Evolutionary conservation across 371 early-diverging fungal species (phyloP).

Genomic region (Syncephalastrum monosporum): DNA sequence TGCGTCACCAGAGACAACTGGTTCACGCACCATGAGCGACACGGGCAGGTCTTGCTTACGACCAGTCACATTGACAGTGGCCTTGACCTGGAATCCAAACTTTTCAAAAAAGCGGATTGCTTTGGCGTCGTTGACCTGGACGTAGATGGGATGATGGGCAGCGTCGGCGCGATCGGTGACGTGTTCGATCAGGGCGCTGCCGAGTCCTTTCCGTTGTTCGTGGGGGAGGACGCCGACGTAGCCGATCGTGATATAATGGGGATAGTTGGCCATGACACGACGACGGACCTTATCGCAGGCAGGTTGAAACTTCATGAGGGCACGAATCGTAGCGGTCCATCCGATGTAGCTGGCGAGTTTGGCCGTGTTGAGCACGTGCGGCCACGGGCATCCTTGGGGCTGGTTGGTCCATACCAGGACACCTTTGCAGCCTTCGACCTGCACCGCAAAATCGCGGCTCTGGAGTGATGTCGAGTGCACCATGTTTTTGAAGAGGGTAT

Average conservation of each 20-base stretch:
- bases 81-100: slow-evolving; percentile 32
- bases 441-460: slow-evolving; percentile 45
- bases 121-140: slow-evolving; percentile 81
- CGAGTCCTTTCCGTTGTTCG: slow-evolving; percentile 44
- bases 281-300: slow-evolving; percentile 34
- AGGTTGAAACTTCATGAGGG: slow-evolving; percentile 29
- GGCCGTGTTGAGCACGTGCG: slow-evolving; percentile 23
- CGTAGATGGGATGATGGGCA: slow-evolving; percentile 85
- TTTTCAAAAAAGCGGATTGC: slow-evolving; percentile 66
- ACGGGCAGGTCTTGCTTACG: slow-evolving; percentile 15
- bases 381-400: slow-evolving; percentile 24
- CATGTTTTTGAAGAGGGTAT: slow-evolving; percentile 37
- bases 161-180: slow-evolving; percentile 60
- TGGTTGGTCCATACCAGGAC: slow-evolving; percentile 45
- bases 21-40: slow-evolving; percentile 36
- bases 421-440: slow-evolving; percentile 49
- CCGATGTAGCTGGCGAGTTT: slow-evolving; percentile 38
- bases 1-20: slow-evolving; percentile 11
- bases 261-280: slow-evolving; percentile 27
- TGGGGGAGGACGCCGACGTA: slow-evolving; percentile 45
- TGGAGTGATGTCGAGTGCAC: slow-evolving; percentile 32
- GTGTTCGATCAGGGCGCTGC: slow-evolving; percentile 31
- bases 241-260: slow-evolving; percentile 30
- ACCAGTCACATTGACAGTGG: slow-evolving; percentile 14
- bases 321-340: slow-evolving; percentile 30